Evolutionary conservation across 441 rosid species (phyloP).

Genomic region (Populus tomentosa): DNA sequence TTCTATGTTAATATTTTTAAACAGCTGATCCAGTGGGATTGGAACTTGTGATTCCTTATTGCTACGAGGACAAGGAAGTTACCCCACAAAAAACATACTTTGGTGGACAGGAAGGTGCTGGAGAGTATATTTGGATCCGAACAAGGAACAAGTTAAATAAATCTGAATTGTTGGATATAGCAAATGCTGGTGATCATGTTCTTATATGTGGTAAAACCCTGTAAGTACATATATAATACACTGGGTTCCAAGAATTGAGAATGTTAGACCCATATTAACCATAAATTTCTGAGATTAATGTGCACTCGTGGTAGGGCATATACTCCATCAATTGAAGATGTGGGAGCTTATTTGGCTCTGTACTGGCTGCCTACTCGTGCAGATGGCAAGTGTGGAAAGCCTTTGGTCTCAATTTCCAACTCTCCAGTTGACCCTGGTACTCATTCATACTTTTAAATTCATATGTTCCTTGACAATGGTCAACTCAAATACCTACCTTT

Average conservation of each 20-base stretch:
- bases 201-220: conserved; percentile 52
- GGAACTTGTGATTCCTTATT: conserved; percentile 70
- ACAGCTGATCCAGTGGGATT: conserved; percentile 94
- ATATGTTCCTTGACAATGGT: neutral
- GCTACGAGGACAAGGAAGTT: conserved; percentile 69
- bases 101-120: conserved; percentile 89
- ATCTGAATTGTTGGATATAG: conserved; percentile 56
- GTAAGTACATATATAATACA: conserved; percentile 45
- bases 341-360: conserved; percentile 72
- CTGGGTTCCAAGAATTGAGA: conserved; percentile 14
- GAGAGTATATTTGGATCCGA: conserved; percentile 85
- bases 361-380: conserved; percentile 84
- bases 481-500: neutral
- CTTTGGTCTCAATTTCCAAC: conserved; percentile 64
- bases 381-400: conserved; percentile 87
- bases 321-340: conserved; percentile 87
- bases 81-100: conserved; percentile 78
- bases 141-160: conserved; percentile 57
- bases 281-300: conserved; percentile 6
- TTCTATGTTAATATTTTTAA: conserved; percentile 14
- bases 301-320: conserved; percentile 49
- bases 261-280: conserved; percentile 11
- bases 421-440: conserved; percentile 85
- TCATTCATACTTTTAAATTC: neutral
- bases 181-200: conserved; percentile 48